Evolutionary conservation across 2,329 filamentous ascomycete species (phyloP), one percentile per base, ranked within the genome.

Genomic region (Arthrobotrys entomopaga): DNA sequence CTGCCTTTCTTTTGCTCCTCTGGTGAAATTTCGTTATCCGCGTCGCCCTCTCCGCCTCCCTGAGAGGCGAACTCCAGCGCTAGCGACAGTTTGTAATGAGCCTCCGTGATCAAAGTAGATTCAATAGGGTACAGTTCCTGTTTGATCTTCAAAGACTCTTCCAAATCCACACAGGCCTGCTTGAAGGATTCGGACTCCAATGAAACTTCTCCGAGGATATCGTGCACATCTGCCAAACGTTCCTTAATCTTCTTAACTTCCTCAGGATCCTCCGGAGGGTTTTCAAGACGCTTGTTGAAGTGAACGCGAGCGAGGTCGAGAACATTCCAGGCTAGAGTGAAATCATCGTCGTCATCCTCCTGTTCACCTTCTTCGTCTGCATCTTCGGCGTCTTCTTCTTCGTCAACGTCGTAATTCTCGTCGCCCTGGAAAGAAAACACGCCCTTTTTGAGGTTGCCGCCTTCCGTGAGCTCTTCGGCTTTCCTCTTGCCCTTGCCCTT

Each of bases 171-270:
- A 61, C 97, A 91, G n/a, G 95, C 94, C 77, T 92, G 90, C 48
- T 87, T 85, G 80, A 97, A 99, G 84, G 91, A 89, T 82, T 98
- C 95, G 78, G 95, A 97, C 83, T 99, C 95, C 26, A 99, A 85
- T n/a, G 91, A 96, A 76, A 99, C 97, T 82, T 99, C 95, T 8
- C 93, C 91, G 76, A 98, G 90, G 65, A 97, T 87, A 80, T 97
- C 93, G 81, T 97, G 92, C 7, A 92, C 96, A 80, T 99, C 95
- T 74, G 92, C 92, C 38, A 98, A 86, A 66, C 92, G 89, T 66
- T 81, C 83, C 66, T 84, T 84, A 70, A 80, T 80, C 53, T 82
- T 79, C 57, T 80, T 78, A 38, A 78, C 76, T n/a, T 81, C 79
- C 38, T 82, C 80, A 16, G 80, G 26, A 38, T 72, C 66, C 20